phyloP scores from a whole-genome alignment of 139 green algal genomes.

The Ulvella scutata region DNA sequence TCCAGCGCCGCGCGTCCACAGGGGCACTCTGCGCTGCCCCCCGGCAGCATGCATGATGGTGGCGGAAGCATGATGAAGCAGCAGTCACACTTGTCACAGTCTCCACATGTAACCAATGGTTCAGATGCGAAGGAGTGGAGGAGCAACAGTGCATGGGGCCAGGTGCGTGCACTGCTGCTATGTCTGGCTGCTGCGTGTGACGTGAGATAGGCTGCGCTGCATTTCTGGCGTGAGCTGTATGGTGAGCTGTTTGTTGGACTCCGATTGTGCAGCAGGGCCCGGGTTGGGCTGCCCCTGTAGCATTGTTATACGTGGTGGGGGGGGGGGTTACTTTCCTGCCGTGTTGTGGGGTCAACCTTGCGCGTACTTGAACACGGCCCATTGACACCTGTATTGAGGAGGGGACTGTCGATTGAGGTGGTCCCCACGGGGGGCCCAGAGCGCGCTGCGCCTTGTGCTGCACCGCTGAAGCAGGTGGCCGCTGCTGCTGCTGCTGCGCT shows the following conservation, averaged over 20 bases:
- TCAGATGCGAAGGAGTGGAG: neutral
- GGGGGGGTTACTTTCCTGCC: neutral
- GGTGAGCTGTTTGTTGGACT: neutral
- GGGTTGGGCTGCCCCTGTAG: neutral
- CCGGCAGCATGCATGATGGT: neutral
- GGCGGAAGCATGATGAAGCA: neutral
- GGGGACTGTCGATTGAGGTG: too few relatives aligned
- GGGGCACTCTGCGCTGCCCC: neutral
- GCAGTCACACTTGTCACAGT: neutral
- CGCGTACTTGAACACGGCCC: neutral
- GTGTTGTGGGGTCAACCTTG: neutral
- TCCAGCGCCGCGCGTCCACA: neutral
- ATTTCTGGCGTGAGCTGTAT: too few relatives aligned
- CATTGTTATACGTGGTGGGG: neutral
- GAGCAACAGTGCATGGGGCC: neutral
- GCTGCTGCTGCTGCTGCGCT: too few relatives aligned
- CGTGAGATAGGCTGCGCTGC: neutral
- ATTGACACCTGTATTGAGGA: too few relatives aligned
- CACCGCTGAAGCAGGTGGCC: too few relatives aligned
- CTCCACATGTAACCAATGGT: neutral
- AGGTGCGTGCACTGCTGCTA: neutral
- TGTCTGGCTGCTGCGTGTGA: neutral
- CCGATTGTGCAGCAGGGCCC: neutral
- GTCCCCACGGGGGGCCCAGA: too few relatives aligned
- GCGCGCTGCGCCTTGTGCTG: too few relatives aligned